These are phyloP conservation scores for Hemileia vastatrix DNA, from an alignment of 1,284 basidiomycete species.

Conservation along the genomic window DNA sequence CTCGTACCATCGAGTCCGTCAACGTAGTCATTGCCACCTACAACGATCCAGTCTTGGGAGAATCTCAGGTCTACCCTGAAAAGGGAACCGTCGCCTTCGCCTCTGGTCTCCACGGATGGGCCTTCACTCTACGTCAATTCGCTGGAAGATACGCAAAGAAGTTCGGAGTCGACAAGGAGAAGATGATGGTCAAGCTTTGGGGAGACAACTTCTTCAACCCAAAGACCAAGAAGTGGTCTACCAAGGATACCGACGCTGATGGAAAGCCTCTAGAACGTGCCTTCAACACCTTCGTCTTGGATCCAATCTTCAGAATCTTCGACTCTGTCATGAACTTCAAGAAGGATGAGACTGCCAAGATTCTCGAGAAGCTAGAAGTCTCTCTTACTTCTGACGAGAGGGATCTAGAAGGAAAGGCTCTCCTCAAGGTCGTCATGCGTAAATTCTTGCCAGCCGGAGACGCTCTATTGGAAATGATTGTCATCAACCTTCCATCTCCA, in stretches of 20 bases:
- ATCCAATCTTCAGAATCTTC: conserved; percentile 45
- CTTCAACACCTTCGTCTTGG: conserved; percentile 45
- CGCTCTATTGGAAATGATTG: conserved; percentile 45
- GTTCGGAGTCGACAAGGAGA: conserved; percentile 46
- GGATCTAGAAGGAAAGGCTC: conserved; percentile 45
- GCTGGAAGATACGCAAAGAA: conserved; percentile 45
- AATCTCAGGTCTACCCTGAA: conserved; percentile 26
- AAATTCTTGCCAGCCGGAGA: conserved; percentile 46
- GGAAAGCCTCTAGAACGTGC: conserved; percentile 45
- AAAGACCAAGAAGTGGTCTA: conserved; percentile 46
- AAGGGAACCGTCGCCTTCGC: conserved; percentile 43
- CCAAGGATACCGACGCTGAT: conserved; percentile 43
- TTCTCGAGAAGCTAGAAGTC: conserved; percentile 45
- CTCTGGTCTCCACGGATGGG: conserved; percentile 46
- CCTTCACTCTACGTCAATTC: conserved; percentile 45
- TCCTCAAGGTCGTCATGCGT: conserved; percentile 45
- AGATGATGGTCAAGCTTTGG: conserved; percentile 46
- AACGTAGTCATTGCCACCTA: conserved; percentile 46
- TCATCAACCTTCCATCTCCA: conserved; percentile 45
- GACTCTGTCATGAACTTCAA: conserved; percentile 46
- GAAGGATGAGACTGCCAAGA: conserved; percentile 44
- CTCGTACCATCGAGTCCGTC: conserved; percentile 44
- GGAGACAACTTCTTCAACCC: conserved; percentile 46
- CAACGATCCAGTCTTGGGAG: conserved; percentile 45
- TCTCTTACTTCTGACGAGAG: conserved; percentile 41